These are phyloP conservation scores for Rhizoctonia solani DNA, from an alignment of 1,284 basidiomycete genomes.

Conservation along the genomic window DNA sequence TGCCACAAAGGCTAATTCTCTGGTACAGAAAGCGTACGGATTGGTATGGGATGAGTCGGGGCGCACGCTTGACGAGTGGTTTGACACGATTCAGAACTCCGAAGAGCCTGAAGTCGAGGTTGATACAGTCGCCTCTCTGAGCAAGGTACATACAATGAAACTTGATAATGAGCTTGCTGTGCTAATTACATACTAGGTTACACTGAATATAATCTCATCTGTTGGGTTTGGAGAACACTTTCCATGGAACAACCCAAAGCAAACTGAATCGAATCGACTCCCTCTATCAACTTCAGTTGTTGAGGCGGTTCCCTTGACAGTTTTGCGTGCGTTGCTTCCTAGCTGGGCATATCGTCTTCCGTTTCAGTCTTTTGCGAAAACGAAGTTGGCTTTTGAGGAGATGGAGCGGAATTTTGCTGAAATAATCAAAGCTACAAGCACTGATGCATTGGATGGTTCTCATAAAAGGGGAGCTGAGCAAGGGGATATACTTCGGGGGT, in stretches of 20 bases:
- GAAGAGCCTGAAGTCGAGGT: not conserved
- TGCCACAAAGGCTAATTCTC: not conserved
- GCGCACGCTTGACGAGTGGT: not conserved
- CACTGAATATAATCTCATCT: slow-evolving; percentile 18
- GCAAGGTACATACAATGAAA: not conserved
- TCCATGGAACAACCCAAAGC: not conserved
- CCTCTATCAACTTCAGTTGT: not conserved
- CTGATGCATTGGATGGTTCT: not conserved
- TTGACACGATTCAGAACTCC: not conserved
- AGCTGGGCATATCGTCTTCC: slow-evolving; percentile 7
- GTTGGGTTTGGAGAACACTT: slow-evolving; percentile 25
- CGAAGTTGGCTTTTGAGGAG: not conserved
- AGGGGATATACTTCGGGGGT: slow-evolving; percentile 1
- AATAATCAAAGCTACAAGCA: not conserved
- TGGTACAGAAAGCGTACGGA: slow-evolving; percentile 4
- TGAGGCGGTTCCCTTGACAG: not conserved
- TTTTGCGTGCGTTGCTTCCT: slow-evolving; percentile 1
- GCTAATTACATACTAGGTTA: not conserved
- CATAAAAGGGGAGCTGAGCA: not conserved
- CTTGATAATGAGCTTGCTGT: not conserved
- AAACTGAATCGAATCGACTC: not conserved
- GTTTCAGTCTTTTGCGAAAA: not conserved
- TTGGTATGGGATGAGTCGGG: slow-evolving; percentile 4
- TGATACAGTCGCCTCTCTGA: not conserved
- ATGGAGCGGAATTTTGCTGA: slow-evolving; percentile 6